Evolutionary conservation across 2,329 filamentous ascomycete species (phyloP).

Genomic region (Botrytis porri): DNA sequence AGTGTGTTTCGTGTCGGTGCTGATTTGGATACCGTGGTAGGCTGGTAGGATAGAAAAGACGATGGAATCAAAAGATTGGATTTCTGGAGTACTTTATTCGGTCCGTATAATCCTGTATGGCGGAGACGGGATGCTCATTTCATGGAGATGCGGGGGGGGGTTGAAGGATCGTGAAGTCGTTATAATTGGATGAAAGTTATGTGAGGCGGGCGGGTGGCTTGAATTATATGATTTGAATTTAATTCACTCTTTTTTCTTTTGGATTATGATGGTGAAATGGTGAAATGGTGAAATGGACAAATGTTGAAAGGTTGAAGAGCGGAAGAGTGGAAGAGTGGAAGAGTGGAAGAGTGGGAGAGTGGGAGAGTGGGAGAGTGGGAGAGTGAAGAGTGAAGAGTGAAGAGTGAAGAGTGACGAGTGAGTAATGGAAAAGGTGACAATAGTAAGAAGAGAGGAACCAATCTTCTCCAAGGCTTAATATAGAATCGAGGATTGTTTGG

Average conservation of each 20-base stretch:
- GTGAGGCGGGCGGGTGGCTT: neutral
- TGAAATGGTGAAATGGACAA: too few species aligned
- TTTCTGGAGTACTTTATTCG: conserved; percentile 18
- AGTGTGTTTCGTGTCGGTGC: neutral
- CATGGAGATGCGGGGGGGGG: conserved; percentile 21
- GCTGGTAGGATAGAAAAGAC: neutral
- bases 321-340: neutral
- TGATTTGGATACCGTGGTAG: neutral
- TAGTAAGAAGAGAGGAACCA: neutral
- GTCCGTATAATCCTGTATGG: conserved; percentile 20
- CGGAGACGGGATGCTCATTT: conserved; percentile 21
- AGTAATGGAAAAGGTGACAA: too few species aligned
- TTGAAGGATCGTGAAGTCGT: neutral
- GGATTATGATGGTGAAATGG: neutral
- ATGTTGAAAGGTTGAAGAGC: too few species aligned
- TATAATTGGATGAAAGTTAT: neutral
- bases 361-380: neutral
- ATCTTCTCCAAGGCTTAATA: neutral
- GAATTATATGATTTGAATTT: neutral
- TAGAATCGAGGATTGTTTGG: neutral
- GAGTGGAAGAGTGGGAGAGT: neutral
- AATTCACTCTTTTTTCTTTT: neutral
- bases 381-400: too few species aligned
- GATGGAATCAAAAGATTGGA: conserved; percentile 3
- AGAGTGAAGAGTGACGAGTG: too few species aligned